These are phyloP conservation scores for Cercospora sp. DNA, from an alignment of 2,329 filamentous ascomycete species.

Conservation along the genomic window DNA sequence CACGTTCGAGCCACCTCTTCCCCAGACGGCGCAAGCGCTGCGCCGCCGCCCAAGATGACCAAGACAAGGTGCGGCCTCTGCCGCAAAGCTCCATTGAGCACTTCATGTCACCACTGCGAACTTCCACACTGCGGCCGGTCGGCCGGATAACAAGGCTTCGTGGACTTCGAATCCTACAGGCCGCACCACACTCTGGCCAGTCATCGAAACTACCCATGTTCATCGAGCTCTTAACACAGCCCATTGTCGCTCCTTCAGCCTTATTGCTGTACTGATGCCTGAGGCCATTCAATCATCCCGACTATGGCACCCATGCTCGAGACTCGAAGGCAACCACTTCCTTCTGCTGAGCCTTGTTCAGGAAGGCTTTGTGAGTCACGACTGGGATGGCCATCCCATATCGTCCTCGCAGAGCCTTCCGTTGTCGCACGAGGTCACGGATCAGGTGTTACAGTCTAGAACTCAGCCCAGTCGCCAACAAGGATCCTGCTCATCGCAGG, in stretches of 20 bases:
- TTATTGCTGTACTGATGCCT: slow-evolving; percentile 4
- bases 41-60: background rate
- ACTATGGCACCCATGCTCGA: background rate
- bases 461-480: background rate
- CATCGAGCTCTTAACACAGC: background rate
- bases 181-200: background rate
- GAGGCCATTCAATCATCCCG: background rate
- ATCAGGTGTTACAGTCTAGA: background rate
- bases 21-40: slow-evolving; percentile 5
- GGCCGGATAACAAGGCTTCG: background rate
- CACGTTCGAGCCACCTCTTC: background rate
- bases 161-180: background rate
- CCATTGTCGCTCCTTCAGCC: slow-evolving; percentile 1
- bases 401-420: background rate
- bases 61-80: background rate
- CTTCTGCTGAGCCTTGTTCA: background rate
- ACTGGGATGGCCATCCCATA: background rate
- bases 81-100: background rate
- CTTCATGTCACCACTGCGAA: background rate
- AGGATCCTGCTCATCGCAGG: background rate
- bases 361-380: background rate
- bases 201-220: background rate
- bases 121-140: background rate
- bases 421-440: background rate
- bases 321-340: background rate